Evolutionary conservation across 192 early-diverging fungal species (phyloP).

Genomic region (Backusella westeae): DNA sequence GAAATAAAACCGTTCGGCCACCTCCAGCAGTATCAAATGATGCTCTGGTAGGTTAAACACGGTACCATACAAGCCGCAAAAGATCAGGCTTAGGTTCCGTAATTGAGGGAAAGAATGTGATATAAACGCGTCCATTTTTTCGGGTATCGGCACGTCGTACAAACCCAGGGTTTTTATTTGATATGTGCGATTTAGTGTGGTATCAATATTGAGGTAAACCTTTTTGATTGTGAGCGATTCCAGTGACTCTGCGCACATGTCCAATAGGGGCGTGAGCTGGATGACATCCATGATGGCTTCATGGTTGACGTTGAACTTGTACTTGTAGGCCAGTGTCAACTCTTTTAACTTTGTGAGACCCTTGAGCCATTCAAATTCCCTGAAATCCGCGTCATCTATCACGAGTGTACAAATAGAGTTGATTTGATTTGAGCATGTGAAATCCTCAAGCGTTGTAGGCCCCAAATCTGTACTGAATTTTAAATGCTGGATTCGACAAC

Average conservation of each 20-base stretch:
- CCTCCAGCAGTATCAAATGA: background rate
- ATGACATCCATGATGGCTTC: background rate
- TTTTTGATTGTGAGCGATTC: background rate
- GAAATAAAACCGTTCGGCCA: background rate
- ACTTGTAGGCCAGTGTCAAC: background rate
- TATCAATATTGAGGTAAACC: background rate
- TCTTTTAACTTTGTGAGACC: background rate
- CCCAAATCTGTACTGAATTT: background rate
- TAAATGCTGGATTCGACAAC: background rate
- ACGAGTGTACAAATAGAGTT: background rate
- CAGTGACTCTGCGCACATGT: background rate
- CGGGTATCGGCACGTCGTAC: background rate
- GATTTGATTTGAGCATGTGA: background rate
- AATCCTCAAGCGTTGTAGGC: background rate
- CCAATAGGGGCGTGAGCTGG: background rate
- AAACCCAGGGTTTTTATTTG: background rate
- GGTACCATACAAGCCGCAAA: background rate
- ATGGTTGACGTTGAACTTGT: background rate
- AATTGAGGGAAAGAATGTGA: background rate
- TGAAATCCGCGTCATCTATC: conserved; percentile 2
- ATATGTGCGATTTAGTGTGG: background rate
- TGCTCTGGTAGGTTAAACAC: background rate
- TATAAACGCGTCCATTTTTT: background rate
- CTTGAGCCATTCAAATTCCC: background rate
- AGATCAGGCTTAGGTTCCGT: background rate